Evolutionary conservation across 1,284 basidiomycete species (phyloP).

Genomic region (Rhodotorula sp.): DNA sequence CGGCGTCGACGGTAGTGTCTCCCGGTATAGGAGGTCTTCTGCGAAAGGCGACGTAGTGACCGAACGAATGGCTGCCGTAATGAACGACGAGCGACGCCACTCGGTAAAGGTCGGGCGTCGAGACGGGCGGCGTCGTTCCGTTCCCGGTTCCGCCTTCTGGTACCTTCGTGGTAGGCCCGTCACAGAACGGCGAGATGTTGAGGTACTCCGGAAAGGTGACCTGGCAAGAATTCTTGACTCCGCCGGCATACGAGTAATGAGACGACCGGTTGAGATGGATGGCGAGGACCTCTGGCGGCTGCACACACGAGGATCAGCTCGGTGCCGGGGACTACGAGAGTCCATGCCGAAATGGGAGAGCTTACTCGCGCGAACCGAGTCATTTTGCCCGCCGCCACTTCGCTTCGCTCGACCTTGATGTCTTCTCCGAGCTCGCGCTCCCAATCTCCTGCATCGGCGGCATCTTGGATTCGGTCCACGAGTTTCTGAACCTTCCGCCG

Average conservation of each 20-base stretch:
- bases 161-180: constrained; percentile 67
- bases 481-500: constrained; percentile 66
- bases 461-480: constrained; percentile 60
- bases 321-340: constrained; percentile 1
- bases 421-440: constrained; percentile 67
- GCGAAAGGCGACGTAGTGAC: constrained; percentile 87
- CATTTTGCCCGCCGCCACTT: constrained; percentile 73
- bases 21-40: constrained; percentile 52
- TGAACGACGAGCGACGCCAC: constrained; percentile 81
- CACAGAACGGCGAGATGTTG: constrained; percentile 73
- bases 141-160: background rate
- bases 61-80: constrained; percentile 81
- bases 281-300: constrained; percentile 77
- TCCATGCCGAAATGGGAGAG: constrained; percentile 16
- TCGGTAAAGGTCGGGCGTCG: constrained; percentile 60
- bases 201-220: constrained; percentile 81
- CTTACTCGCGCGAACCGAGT: constrained; percentile 78
- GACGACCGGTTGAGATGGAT: constrained; percentile 83
- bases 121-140: background rate
- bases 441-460: constrained; percentile 69
- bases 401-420: constrained; percentile 64
- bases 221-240: constrained; percentile 73
- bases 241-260: constrained; percentile 63
- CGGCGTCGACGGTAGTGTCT: background rate
- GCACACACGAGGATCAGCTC: constrained; percentile 31